Base-by-base conservation (phyloP, 2,329 filamentous ascomycete genomes). In the Teratosphaeria zuluensis region DNA sequence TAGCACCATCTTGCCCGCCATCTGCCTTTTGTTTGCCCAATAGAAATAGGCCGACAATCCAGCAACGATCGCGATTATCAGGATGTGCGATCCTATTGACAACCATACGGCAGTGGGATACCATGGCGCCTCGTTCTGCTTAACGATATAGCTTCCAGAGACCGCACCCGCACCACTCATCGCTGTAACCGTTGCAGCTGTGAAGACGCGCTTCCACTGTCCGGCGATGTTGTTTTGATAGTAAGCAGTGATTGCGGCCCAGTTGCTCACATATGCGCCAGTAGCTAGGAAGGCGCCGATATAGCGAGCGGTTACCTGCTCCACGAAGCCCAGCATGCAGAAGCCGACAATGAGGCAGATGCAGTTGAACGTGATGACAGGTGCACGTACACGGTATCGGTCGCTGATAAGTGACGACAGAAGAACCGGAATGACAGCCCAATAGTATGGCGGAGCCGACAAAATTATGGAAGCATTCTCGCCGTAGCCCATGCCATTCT, bases 51-150 rank as follows among this genome's bases (percentile, higher is more conserved):
- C n/a, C 48, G 68, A 68, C 58, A 70, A 69, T 4, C 57, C 56
- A 1, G 54, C 63, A 3, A 69, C 64, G 59, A 68, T 63, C n/a
- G 46, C 63, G 32, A 69, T 63, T 32, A 72, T 66, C 59, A 69
- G 42, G 8, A 67, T 48, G 57, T 70, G 68, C 31, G 64, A 76
- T 60, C 80, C 84, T 59, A 88, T 85, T 12, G 81, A 84, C 14
- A 87, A 78, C 84, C 84, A 88, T 14, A 88, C 80, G 1, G 85
- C 85, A 1, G 85, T 88, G 59, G 77, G 69, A 69, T 88, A 88
- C 58, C 76, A 72, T 6, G 85, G 85, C 2, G 83, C 84, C 67
- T 88, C 84, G 8, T 76, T 70, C 61, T 80, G 76, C 30, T 81
- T 75, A 2, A 88, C 83, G 62, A 88, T 86, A 66, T 83, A 88